Percentiles rank a stretch among this genome's conserved stretches.
Conservation (phyloP, 768 basidiomycete species). For the Boletus speciosus region DNA sequence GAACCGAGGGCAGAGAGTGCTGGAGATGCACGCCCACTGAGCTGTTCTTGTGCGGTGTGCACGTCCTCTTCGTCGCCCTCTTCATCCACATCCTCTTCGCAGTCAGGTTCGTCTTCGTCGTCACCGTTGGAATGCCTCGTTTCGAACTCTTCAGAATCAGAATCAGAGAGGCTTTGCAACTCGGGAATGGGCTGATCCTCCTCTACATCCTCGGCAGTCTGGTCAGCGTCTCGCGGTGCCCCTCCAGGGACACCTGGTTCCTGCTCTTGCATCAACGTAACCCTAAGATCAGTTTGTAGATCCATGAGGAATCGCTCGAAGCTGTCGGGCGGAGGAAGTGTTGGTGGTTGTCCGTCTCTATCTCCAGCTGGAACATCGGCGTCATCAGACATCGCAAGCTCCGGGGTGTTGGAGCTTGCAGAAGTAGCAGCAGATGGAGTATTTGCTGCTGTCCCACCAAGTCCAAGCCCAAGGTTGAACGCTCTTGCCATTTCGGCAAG, state of each 20-base stretch:
- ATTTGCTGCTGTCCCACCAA: constrained; percentile 28
- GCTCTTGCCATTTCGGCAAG: constrained; percentile 80
- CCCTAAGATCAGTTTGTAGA: constrained; percentile 68
- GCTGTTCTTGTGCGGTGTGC: constrained; percentile 21
- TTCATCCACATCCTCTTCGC: constrained; percentile 29
- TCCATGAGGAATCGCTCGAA: constrained; percentile 82
- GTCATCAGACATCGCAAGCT: constrained; percentile 6
- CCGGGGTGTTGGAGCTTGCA: constrained; percentile 7
- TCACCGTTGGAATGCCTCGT: constrained; percentile 13
- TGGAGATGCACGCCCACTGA: constrained; percentile 26
- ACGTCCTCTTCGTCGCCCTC: constrained; percentile 24
- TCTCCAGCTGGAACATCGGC: constrained; percentile 4
- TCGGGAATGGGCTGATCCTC: constrained; percentile 25
- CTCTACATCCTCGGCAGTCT: constrained; percentile 11
- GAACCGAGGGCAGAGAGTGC: constrained; percentile 22
- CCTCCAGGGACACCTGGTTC: constrained; percentile 6
- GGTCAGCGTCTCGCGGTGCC: constrained; percentile 6
- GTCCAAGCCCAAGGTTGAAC: constrained; percentile 67
- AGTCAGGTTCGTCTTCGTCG: constrained; percentile 27
- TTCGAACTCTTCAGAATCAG: constrained; percentile 28
- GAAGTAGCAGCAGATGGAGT: constrained; percentile 1
- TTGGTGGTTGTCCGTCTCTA: constrained; percentile 12
- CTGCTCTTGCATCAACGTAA: constrained; percentile 48
- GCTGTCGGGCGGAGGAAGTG: constrained; percentile 54
- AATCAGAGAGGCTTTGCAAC: constrained; percentile 22